phyloP scores from a whole-genome alignment of 2,329 filamentous ascomycete species.

The Rugonectria rugulosa region DNA sequence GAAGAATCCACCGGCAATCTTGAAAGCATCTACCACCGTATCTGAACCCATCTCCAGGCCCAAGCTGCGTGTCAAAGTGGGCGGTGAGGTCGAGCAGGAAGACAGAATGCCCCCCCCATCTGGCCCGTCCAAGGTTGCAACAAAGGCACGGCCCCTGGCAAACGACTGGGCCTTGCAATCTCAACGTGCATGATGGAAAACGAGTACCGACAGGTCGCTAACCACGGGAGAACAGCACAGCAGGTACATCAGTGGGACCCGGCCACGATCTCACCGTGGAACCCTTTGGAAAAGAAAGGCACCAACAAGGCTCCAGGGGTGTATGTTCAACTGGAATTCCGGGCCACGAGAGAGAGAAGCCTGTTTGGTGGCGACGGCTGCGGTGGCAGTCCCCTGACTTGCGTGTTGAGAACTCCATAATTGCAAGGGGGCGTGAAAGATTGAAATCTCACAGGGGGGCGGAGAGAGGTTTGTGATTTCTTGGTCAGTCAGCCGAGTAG shows the following conservation, averaged over 20 bases:
- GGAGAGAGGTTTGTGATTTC: too few relatives aligned
- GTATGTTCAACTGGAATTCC: slow-evolving; percentile 1
- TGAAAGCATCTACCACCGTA: not conserved
- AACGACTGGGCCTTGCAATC: slow-evolving; percentile 13
- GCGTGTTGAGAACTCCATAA: too few relatives aligned
- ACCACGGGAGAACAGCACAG: slow-evolving; percentile 5
- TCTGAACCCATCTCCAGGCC: not conserved
- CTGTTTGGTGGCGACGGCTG: slow-evolving; percentile 8
- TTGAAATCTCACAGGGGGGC: too few relatives aligned
- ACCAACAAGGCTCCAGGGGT: too few relatives aligned
- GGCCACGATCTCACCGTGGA: slow-evolving; percentile 1
- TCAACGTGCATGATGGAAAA: slow-evolving; percentile 18
- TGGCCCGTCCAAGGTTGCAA: not conserved
- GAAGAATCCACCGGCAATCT: slow-evolving; percentile 5
- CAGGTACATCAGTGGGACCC: slow-evolving; percentile 18
- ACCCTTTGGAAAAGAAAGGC: not conserved
- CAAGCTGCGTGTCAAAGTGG: not conserved
- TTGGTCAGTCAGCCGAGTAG: too few relatives aligned
- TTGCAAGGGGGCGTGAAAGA: too few relatives aligned
- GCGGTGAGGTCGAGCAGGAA: slow-evolving; percentile 17
- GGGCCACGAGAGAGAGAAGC: too few relatives aligned
- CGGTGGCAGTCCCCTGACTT: slow-evolving; percentile 11
- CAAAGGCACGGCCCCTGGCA: not conserved
- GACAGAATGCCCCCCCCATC: not conserved
- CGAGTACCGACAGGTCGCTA: slow-evolving; percentile 21